Base-by-base conservation (phyloP, 2,329 filamentous ascomycete genomes). In the Biscogniauxia mediterranea region DNA sequence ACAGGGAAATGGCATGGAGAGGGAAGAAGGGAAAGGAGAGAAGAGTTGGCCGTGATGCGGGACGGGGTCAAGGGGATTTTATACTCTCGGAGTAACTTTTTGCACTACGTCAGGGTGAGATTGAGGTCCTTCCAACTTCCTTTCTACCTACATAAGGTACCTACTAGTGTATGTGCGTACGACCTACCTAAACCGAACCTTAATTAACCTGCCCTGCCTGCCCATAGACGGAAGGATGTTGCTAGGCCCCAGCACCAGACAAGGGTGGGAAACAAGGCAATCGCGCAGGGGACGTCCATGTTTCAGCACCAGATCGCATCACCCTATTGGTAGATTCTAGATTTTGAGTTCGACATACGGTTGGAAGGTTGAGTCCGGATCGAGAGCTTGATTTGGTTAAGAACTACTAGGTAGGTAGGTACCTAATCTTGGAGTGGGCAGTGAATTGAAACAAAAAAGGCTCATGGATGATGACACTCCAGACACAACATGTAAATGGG, bases 1-100 rank as follows among this genome's bases (percentile, higher is more conserved):
- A 65, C 63, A 57, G 63, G 58, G 62, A 67, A 46, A 46, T 46
- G 38, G 65, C 64, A 66, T 65, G 58, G 50, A 56, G 53, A 58
- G 51, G 52, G 46, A 32, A 62, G 46, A 55, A 46, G 15, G 42
- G 28, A 55, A 56, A 15, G 56, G 50, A 21, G 7, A 4, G 1
- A 25, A n/a, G 5, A 23, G 15, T 0, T 15, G 32, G 5, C 6
- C 7, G 13, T 5, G 38, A 5, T 17, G 17, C 38, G 32, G 25
- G 38, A 38, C 11, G 49, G 64, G 54, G 15, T 9, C 21, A 17
- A 20, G 52, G 52, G 17, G 28, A 58, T 56, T 61, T 58, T 63
- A 61, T 61, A 56, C 19, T 42, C 59, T 53, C 25, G 53, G 56
- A 53, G 50, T 57, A 52, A 46, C 50, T 53, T n/a, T 28, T 28